Evolutionary conservation across 306 rosid genomes (phyloP).

Genomic region (Cicer arietinum): DNA sequence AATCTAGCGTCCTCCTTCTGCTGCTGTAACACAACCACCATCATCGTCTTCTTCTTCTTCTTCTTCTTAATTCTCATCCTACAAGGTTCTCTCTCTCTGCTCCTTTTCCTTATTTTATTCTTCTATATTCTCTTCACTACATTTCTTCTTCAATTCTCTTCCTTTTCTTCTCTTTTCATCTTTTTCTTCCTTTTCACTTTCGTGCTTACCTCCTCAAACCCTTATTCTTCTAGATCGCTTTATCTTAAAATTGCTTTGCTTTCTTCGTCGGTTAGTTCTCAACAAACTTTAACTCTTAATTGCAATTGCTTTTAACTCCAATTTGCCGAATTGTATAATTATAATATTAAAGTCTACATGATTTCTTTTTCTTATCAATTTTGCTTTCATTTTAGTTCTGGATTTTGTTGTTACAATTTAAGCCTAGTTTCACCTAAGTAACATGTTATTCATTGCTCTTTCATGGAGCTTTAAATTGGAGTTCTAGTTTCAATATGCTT

Average conservation of each 20-base stretch:
- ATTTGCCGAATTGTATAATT: not conserved
- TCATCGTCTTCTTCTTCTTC: not conserved
- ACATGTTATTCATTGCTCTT: conserved; percentile 32
- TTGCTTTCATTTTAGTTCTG: conserved; percentile 35
- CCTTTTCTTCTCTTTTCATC: conserved; percentile 11
- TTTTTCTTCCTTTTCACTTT: not conserved
- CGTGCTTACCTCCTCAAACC: not conserved
- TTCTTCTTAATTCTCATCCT: not conserved
- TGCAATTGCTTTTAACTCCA: conserved; percentile 35
- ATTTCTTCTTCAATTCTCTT: conserved; percentile 24
- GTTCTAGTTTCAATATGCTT: conserved; percentile 27
- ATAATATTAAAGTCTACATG: not conserved
- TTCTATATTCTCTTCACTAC: conserved; percentile 10
- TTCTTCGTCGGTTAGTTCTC: not conserved
- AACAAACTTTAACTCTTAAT: conserved; percentile 34
- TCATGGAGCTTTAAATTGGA: conserved; percentile 30
- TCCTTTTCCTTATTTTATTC: not conserved
- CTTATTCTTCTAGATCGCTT: conserved; percentile 29
- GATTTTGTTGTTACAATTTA: conserved; percentile 11
- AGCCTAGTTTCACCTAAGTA: conserved; percentile 1
- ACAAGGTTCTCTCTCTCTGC: conserved; percentile 22
- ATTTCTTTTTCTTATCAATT: not conserved
- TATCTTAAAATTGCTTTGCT: conserved; percentile 6
- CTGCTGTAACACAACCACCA: conserved; percentile 1
- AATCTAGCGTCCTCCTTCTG: not conserved